Conservation (phyloP, 257 asterid genomes). For the Salvia rosmarinus region DNA sequence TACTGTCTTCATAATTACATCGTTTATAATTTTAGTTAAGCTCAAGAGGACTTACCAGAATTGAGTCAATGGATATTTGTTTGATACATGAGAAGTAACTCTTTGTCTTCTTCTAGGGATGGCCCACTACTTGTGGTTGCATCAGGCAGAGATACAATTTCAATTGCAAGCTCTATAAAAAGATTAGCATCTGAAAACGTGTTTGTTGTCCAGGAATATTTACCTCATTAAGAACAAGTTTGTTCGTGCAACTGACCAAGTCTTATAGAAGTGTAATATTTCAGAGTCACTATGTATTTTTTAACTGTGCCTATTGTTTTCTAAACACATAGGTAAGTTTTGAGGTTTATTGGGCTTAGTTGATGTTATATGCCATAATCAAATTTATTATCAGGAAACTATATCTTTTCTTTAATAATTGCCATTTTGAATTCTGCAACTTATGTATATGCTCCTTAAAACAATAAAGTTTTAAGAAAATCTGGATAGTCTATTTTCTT, state of each 20-base stretch:
- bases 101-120: slow-evolving; percentile 64
- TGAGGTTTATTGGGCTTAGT: neutral
- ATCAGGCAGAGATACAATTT: slow-evolving; percentile 95
- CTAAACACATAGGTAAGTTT: neutral
- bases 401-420: neutral
- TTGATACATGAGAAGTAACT: slow-evolving; percentile 28
- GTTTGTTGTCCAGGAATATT: slow-evolving; percentile 84
- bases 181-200: slow-evolving; percentile 88
- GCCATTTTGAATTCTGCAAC: slow-evolving; percentile 5
- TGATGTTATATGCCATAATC: neutral
- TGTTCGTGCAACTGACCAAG: neutral
- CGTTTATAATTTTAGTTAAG: too few relatives aligned
- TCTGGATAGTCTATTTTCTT: slow-evolving; percentile 3
- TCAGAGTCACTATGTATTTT: slow-evolving; percentile 17
- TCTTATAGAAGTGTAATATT: slow-evolving; percentile 18
- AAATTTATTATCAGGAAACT: too few relatives aligned
- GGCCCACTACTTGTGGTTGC: slow-evolving; percentile 98
- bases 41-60: too few relatives aligned
- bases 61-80: too few relatives aligned
- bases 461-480: neutral
- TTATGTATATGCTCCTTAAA: neutral
- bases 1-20: slow-evolving; percentile 86
- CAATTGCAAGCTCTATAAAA: slow-evolving; percentile 87
- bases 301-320: neutral
- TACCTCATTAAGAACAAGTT: slow-evolving; percentile 16